Evolutionary conservation across 73 alveolate species (phyloP), one percentile per base, ranked within the genome.

Genomic region (Halteria grandinella): DNA sequence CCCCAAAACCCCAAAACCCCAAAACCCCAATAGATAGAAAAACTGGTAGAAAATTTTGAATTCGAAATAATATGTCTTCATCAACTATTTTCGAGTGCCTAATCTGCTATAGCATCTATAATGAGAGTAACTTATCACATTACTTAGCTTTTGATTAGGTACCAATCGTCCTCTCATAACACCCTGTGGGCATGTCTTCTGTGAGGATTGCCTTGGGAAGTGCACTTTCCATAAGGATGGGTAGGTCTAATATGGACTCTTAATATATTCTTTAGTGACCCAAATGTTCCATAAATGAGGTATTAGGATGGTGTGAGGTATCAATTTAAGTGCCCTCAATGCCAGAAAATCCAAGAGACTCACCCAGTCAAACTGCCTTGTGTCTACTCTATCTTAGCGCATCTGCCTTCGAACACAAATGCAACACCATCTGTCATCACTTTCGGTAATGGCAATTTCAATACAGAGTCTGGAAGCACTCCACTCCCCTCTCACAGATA

Each of bases 171-270:
- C 92, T 2, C 40, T 83, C 11, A 55, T 79, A 5, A 44, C 71
- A 3, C 84, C 86, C 21, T 83, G 92, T 59, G 92, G 92, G 20
- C 92, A 83, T 75, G 88, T 83, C n/a, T 83, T 55, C 58, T 83
- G 92, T 41, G 87, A 83, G 45, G 71, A 49, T 0, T 83, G 92
- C 62, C 15, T 74, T 8, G 12, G 12, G 23, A 54, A 75, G 47
- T 76, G 82, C 59, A 49, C 69, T 6, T 49, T 24, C 3, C 25
- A 33, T 8, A 23, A 25, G 10, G 5, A 34, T 20, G 23, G 23
- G 34, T 14, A 31, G 12, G 24, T 25, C 21, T 55, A 37, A 21
- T 14, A 39, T 39, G 15, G 50, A 11, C 15, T 11, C 50, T 11
- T 14, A 10, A 11, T 11, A 11, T 39, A 11, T 14, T 39, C 15